phyloP scores from a whole-genome alignment of 208 protist species.

The Jaenimonas drosophilae region DNA sequence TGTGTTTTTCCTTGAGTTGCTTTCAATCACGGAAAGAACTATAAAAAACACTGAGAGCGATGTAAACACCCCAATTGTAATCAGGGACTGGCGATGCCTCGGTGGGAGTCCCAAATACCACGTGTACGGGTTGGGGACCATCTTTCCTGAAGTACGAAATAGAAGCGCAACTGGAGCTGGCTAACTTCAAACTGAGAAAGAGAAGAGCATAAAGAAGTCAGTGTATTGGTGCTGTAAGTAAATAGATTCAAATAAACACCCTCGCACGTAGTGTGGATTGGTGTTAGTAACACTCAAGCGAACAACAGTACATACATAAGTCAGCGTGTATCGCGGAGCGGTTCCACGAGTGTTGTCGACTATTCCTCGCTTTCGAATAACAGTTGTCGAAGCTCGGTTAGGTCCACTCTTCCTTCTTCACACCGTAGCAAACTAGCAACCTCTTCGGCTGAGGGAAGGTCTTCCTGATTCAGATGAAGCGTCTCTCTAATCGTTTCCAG shows the following conservation, averaged over 20 bases:
- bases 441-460: constrained; percentile 38
- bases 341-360: background rate
- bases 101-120: no score
- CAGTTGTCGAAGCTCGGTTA: constrained; percentile 55
- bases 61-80: no score
- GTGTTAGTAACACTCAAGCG: background rate
- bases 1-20: background rate
- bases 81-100: no score
- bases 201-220: no score
- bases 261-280: background rate
- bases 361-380: constrained; percentile 32
- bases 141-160: background rate
- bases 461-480: constrained; percentile 32
- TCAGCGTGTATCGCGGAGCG: background rate
- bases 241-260: constrained; percentile 1
- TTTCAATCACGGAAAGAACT: constrained; percentile 2
- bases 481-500: constrained; percentile 37
- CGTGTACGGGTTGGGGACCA: background rate
- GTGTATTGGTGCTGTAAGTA: background rate
- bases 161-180: no score
- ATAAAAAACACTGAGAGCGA: no score
- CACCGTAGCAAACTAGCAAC: constrained; percentile 28
- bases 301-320: background rate
- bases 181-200: no score
- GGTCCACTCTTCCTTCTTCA: constrained; percentile 41